Conservation (phyloP, 306 rosid species). For the Abrus pulchellus region DNA sequence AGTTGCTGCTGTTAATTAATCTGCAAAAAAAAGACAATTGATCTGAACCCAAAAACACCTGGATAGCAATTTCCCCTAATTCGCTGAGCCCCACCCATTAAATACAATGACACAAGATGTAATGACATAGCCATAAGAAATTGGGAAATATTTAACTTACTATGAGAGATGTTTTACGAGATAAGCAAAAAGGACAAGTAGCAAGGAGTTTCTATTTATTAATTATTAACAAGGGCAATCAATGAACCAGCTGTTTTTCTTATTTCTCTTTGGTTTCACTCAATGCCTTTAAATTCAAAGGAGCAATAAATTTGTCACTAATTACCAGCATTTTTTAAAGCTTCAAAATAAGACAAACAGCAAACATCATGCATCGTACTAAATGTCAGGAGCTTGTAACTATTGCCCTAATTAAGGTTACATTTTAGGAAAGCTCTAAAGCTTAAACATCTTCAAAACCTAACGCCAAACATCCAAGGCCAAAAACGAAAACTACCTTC, state of each 20-base stretch:
- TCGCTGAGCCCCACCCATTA: not conserved
- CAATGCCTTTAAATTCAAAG: not conserved
- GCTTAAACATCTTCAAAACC: slow-evolving; percentile 24
- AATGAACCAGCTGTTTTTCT: slow-evolving; percentile 7
- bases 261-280: too few species aligned
- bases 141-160: not conserved
- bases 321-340: not conserved
- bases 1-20: not conserved
- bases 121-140: not conserved
- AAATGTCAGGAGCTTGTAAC: too few species aligned
- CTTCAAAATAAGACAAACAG: not conserved
- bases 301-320: not conserved
- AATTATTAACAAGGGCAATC: slow-evolving; percentile 13
- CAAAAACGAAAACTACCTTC: not conserved
- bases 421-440: not conserved
- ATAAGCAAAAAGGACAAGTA: not conserved
- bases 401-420: not conserved
- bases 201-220: not conserved
- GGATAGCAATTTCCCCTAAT: not conserved
- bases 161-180: not conserved
- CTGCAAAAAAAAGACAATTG: not conserved
- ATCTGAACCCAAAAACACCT: not conserved
- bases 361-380: not conserved
- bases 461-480: not conserved
- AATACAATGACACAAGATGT: not conserved